Base-by-base conservation (phyloP, 2,329 filamentous ascomycete species). In the Falciphora oryzae region DNA sequence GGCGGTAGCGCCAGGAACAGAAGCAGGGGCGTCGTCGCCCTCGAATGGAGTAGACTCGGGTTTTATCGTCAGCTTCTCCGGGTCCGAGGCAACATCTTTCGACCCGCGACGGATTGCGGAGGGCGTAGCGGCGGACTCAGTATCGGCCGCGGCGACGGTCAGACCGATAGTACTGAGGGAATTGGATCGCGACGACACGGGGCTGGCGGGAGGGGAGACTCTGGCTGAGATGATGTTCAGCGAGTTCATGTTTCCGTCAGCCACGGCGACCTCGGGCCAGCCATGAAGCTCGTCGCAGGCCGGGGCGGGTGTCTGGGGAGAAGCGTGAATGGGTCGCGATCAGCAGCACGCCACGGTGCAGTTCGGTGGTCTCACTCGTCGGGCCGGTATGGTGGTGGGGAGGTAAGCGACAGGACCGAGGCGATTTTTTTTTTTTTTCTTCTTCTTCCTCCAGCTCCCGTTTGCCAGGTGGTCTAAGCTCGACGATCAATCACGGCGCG, bases 211-310 rank as follows among this genome's bases (percentile, higher is more conserved):
- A 69, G 86, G 84, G 71, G 86, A 87, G 75, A 93, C 91, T 80
- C 90, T 89, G 76, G 91, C 88, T 73, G 92, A 95, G 76, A 97
- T 87, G 77, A 97, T 92, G 81, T 95, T 96, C 82, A 97, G 83
- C 73, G 93, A 96, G 88, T 97, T 97, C 94, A 97, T 97, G 80
- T 84, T 91, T 82, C 78, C 77, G 71, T 74, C 35, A 59, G 38
- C 50, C 50, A 25, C 61, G 44, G 65, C 71, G 71, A 76, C 75
- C 72, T 76, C 67, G 71, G 73, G 76, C 76, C 78, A 82, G 83
- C 85, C 85, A 88, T 85, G 78, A 79, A 74, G 68, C 50, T 53
- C 59, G 32, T 61, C 59, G 32, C 31, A 44, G 38, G 59, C 59
- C 59, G 59, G 58, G 56, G 72, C 59, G 32, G 38, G 32, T 38